Conservation (phyloP, 169 alveolate genomes). For the Cryptosporidium muris region DNA sequence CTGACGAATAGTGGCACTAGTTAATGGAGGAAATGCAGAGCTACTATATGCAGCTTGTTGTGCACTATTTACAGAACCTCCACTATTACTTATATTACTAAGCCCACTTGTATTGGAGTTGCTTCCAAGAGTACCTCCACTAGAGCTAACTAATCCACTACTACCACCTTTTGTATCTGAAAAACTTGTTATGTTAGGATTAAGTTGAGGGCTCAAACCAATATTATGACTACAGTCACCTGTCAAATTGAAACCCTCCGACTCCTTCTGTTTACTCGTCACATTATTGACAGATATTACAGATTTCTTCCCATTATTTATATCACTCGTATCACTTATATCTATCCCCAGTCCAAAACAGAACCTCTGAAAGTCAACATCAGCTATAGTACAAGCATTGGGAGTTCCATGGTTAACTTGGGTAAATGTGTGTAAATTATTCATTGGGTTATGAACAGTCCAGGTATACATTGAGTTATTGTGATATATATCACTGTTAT, state of each 20-base stretch:
- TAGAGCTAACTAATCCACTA: background rate
- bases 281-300: background rate
- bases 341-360: conserved; percentile 65
- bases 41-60: conserved; percentile 33
- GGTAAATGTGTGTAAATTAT: conserved; percentile 26
- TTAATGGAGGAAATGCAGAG: conserved; percentile 69
- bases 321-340: conserved; percentile 12
- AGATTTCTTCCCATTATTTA: background rate
- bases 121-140: background rate
- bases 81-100: background rate
- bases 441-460: conserved; percentile 63
- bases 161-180: background rate
- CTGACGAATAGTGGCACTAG: conserved; percentile 52
- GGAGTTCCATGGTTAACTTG: conserved; percentile 19
- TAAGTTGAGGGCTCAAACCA: background rate
- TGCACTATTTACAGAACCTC: background rate
- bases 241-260: background rate
- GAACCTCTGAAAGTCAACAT: conserved; percentile 65
- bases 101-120: background rate
- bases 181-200: background rate
- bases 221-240: background rate
- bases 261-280: background rate
- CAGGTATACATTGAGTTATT: conserved; percentile 66
- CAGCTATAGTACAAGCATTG: conserved; percentile 25
- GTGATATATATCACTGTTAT: conserved; percentile 55